Base-by-base conservation (phyloP, 331 rosid genomes). In the Malus hybrid region DNA sequence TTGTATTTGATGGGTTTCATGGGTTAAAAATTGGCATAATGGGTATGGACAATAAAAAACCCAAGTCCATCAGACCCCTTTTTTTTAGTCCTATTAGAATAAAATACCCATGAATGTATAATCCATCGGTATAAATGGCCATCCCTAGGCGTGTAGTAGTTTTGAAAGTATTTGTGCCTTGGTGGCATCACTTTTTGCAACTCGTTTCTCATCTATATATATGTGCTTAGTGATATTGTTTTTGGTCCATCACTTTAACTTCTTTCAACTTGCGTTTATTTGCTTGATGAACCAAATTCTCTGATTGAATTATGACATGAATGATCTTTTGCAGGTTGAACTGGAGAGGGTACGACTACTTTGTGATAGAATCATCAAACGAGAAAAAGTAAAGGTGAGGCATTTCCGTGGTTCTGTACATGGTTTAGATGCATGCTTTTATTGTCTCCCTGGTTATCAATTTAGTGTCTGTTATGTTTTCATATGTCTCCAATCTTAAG, bases 331-430 rank as follows among this genome's bases (percentile, higher is more conserved):
- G 76, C 88, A 95, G 99, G 99, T 93, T 77, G 98, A 95, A 68
- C 82, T 95, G 60, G 99, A 95, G 89, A 92, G 91, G 82, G 77
- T 95, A 67, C 98, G 99, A 18, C 93, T 95, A 73, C 95, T 95
- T 29, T 95, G 99, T 28, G 99, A 95, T 75, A 90, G 99, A 82
- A 90, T 95, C 75, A 89, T 92, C 78, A 95, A 85, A 83, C 93
- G 99, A 65, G 99, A 95, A 76, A 95, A 95, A 79, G 77, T 90
- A 70, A 95, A 95, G 99, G 99, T 95, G 78, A 76, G 65, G 29
- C 44, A 39, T 61, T 42, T 19, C 44, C 0, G 1, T 26, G 56
- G 66, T 60, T 28, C 3, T 56, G 24, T 33, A 0, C 15, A 44
- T 71, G 52, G 52, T 16, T 12, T 33, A n/a, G 75, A 56, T 56